Evolutionary conservation across 768 basidiomycete genomes (phyloP).

Genomic region (Cytidiella melzeri): DNA sequence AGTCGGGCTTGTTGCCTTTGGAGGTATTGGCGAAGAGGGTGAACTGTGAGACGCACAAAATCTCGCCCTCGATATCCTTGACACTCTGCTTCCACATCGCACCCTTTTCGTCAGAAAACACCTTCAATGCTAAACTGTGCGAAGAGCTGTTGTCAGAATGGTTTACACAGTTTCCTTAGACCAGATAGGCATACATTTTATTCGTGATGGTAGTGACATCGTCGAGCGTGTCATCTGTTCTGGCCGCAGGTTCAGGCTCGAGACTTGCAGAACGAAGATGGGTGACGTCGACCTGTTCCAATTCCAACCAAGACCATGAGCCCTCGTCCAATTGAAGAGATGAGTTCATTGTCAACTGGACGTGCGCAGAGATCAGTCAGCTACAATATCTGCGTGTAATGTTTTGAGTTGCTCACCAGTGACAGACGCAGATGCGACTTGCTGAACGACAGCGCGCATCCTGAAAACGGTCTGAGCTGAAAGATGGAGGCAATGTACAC

Average conservation of each 20-base stretch:
- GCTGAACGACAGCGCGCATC: conserved; percentile 86
- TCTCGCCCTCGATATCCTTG: conserved; percentile 82
- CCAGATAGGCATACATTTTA: conserved; percentile 60
- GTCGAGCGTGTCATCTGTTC: conserved; percentile 70
- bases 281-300: conserved; percentile 51
- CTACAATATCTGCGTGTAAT: not conserved
- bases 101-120: conserved; percentile 58
- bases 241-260: conserved; percentile 15
- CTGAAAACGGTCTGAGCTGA: too few species aligned
- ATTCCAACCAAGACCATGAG: conserved; percentile 91
- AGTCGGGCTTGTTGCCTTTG: conserved; percentile 90
- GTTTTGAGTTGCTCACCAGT: conserved; percentile 41
- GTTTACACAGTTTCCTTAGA: conserved; percentile 1
- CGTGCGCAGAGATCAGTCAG: not conserved
- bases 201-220: conserved; percentile 72
- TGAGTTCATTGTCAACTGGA: conserved; percentile 70
- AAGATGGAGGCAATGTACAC: not conserved
- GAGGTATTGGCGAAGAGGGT: conserved; percentile 81
- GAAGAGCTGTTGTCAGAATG: not conserved
- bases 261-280: conserved; percentile 5
- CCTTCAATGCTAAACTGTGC: conserved; percentile 60
- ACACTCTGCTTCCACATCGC: conserved; percentile 86
- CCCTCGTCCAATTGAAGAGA: conserved; percentile 80
- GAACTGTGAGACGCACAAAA: conserved; percentile 94
- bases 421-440: conserved; percentile 82